Evolutionary conservation across 2,329 filamentous ascomycete genomes (phyloP).

Genomic region (Pestalotiopsis fici): DNA sequence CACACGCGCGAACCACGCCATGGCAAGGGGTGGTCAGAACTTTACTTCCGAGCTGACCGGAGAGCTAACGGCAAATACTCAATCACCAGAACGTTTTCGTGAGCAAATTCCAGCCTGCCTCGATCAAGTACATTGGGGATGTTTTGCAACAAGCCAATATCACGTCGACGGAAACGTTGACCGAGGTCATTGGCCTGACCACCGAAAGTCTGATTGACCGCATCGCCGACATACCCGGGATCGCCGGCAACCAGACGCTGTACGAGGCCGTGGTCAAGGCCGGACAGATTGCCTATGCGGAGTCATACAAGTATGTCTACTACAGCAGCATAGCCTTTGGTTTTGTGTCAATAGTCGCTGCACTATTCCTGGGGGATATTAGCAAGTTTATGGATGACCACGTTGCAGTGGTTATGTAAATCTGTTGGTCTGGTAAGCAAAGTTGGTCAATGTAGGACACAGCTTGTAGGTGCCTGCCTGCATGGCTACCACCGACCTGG

Average conservation of each 20-base stretch:
- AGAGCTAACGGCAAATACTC: neutral
- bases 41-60: neutral
- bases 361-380: slow-evolving; percentile 61
- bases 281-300: slow-evolving; percentile 57
- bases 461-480: too few species aligned
- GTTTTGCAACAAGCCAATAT: slow-evolving; percentile 53
- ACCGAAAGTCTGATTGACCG: slow-evolving; percentile 50
- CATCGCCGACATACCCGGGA: slow-evolving; percentile 50
- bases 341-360: slow-evolving; percentile 53
- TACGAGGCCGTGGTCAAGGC: slow-evolving; percentile 55
- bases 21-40: neutral
- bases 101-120: slow-evolving; percentile 40
- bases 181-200: slow-evolving; percentile 53
- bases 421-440: neutral
- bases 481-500: too few species aligned
- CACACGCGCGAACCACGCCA: neutral
- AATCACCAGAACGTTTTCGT: slow-evolving; percentile 53
- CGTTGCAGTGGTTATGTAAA: slow-evolving; percentile 50
- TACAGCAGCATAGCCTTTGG: slow-evolving; percentile 65
- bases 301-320: slow-evolving; percentile 63
- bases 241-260: slow-evolving; percentile 49
- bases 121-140: slow-evolving; percentile 43
- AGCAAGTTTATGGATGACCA: slow-evolving; percentile 59
- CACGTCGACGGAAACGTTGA: slow-evolving; percentile 44
- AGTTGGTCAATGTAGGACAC: too few species aligned